These are phyloP conservation scores for Tuber borchii DNA, from an alignment of 495 filamentous ascomycete genomes.

Conservation along the genomic window DNA sequence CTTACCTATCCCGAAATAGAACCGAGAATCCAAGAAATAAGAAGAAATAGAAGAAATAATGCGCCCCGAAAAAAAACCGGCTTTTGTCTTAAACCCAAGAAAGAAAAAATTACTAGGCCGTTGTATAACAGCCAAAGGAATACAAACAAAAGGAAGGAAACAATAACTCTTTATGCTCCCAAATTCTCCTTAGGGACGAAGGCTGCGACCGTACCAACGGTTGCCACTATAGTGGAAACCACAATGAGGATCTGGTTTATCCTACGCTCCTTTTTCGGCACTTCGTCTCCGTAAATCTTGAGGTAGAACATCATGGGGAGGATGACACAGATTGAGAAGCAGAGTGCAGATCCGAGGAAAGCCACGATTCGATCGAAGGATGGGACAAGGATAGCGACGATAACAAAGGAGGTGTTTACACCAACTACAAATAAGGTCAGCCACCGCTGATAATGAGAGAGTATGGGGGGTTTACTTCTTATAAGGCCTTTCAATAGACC, in stretches of 20 bases:
- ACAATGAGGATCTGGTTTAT: constrained; percentile 65
- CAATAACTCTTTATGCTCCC: constrained; percentile 28
- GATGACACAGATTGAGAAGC: constrained; percentile 91
- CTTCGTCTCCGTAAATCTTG: constrained; percentile 80
- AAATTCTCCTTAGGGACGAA: constrained; percentile 67
- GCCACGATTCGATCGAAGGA: constrained; percentile 91
- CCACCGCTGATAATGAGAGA: neutral
- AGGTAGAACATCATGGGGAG: constrained; percentile 83
- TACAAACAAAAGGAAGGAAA: neutral
- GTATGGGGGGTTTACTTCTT: constrained; percentile 41
- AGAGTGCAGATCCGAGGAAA: constrained; percentile 81
- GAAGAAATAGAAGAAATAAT: neutral
- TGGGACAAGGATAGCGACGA: constrained; percentile 73
- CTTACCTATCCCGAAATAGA: neutral
- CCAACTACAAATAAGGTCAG: constrained; percentile 43
- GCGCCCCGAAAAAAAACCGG: neutral
- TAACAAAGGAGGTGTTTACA: constrained; percentile 55
- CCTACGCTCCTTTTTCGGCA: constrained; percentile 57
- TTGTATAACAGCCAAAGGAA: neutral
- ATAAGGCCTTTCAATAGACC: constrained; percentile 56
- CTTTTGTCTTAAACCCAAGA: neutral
- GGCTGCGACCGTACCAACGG: constrained; percentile 76
- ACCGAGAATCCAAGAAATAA: neutral
- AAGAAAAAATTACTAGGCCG: neutral
- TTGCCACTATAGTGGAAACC: constrained; percentile 60